phyloP scores from a whole-genome alignment of 1,139 yeast species.

The Protomyces gravidus region DNA sequence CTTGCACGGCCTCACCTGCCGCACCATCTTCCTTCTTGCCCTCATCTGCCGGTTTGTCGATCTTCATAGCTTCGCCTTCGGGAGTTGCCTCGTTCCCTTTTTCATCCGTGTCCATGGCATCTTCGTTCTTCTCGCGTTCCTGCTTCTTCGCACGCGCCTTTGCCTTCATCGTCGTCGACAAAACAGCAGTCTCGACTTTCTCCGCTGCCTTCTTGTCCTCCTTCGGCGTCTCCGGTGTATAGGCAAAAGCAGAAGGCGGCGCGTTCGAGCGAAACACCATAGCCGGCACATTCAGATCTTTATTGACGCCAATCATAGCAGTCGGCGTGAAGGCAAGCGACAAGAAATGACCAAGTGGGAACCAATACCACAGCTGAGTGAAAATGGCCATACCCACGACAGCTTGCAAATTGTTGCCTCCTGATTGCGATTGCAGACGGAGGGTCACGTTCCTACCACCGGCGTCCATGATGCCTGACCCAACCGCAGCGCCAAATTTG shows the following conservation, averaged over 20 bases:
- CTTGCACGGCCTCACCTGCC: constrained; percentile 25
- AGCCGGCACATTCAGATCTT: constrained; percentile 81
- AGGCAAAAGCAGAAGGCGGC: constrained; percentile 72
- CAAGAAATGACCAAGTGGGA: constrained; percentile 89
- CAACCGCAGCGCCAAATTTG: constrained; percentile 93
- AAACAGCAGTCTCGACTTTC: constrained; percentile 85
- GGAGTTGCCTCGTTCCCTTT: constrained; percentile 32
- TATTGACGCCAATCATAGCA: constrained; percentile 77
- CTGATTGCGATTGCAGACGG: constrained; percentile 85
- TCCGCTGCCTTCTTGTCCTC: constrained; percentile 79
- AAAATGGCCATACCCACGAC: constrained; percentile 88
- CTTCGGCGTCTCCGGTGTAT: constrained; percentile 85
- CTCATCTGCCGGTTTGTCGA: constrained; percentile 36
- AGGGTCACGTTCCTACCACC: constrained; percentile 98
- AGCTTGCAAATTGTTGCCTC: constrained; percentile 82
- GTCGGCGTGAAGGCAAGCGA: constrained; percentile 92
- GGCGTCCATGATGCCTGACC: constrained; percentile 97
- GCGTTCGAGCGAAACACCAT: constrained; percentile 77
- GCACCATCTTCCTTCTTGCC: constrained; percentile 33
- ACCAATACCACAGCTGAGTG: constrained; percentile 98
- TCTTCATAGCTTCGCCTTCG: constrained; percentile 42
- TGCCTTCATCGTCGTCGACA: constrained; percentile 89
- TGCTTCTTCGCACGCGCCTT: constrained; percentile 81
- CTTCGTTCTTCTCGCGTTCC: constrained; percentile 48
- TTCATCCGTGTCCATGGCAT: constrained; percentile 42